phyloP scores from a whole-genome alignment of 441 rosid genomes.

The Sinapis alba region DNA sequence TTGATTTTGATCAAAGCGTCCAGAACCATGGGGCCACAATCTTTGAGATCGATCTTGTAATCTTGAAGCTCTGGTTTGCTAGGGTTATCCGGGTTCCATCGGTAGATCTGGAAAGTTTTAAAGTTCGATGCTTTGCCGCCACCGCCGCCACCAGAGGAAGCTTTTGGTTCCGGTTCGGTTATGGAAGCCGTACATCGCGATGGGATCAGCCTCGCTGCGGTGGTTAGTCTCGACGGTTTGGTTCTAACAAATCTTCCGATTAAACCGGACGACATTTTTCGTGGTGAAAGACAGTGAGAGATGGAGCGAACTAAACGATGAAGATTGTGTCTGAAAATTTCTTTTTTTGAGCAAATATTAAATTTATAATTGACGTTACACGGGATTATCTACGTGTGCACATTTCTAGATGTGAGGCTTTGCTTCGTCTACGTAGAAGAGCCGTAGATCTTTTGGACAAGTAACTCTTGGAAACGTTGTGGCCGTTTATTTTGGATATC shows the following conservation, averaged over 20 bases:
- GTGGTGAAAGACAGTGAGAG: not conserved
- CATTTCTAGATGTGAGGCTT: constrained; percentile 10
- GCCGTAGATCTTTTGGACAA: constrained; percentile 31
- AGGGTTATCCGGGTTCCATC: constrained; percentile 84
- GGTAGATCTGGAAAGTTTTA: constrained; percentile 86
- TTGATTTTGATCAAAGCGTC: constrained; percentile 94
- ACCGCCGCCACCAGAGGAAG: not conserved
- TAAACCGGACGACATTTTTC: constrained; percentile 59
- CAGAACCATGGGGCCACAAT: constrained; percentile 91
- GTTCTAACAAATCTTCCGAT: constrained; percentile 50
- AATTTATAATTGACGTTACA: not conserved
- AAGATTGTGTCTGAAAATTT: not conserved
- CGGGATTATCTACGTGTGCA: constrained; percentile 25
- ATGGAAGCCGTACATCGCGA: constrained; percentile 51
- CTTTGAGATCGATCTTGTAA: constrained; percentile 73
- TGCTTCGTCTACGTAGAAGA: constrained; percentile 27
- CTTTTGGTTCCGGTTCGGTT: constrained; percentile 43
- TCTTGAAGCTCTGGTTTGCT: constrained; percentile 67
- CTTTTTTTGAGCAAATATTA: not conserved
- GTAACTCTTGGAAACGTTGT: not conserved
- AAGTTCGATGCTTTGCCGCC: constrained; percentile 28
- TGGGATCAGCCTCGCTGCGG: constrained; percentile 41
- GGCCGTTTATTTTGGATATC: constrained; percentile 22
- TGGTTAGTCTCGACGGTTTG: constrained; percentile 29
- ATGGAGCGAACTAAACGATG: not conserved